Evolutionary conservation across 2,329 filamentous ascomycete species (phyloP), one percentile per base, ranked within the genome.

Genomic region (Westerdykella ornata): DNA sequence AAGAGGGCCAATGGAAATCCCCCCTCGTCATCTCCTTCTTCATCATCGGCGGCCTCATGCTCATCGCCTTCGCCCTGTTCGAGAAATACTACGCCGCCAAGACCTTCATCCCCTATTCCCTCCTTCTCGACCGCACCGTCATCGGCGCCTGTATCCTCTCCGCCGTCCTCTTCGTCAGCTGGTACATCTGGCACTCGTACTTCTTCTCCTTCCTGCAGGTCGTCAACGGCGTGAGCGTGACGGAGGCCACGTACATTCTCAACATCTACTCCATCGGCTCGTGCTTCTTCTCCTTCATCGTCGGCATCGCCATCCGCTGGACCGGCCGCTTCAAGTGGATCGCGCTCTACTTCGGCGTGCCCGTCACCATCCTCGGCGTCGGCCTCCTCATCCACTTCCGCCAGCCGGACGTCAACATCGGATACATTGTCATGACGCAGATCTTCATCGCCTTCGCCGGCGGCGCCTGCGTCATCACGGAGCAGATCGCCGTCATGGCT

Each of bases 121-220:
- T 76, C 8, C 65, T 77, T 38, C 63, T 60, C 32, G 63, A 73
- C 38, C 69, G 71, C 15, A 76, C 73, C 1, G 68, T 77, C 11
- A 46, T 75, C 3, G 74, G 74, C 9, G 71, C 75, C 4, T 78
- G 71, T 41, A 47, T 74, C 12, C 59, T 78, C 6, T 65, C 71
- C n/a, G 65, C 66, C n/a, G 54, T 52, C 2, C 44, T 53, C 36
- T 57, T 56, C 37, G 37, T 58, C 43, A 48, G 45, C 40, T 60
- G 49, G 31, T 58, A 48, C 42, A 57, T 58, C 51, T 70, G 66
- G 66, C 53, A 62, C 46, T 45, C 43, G 26, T 69, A 68, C 52
- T 69, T 66, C 51, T 56, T 54, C 37, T 68, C 65, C 5, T 68
- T 63, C 49, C 53, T 68, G 2, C 59, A 62, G 38, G 67, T 69